Evolutionary conservation across 495 filamentous ascomycete genomes (phyloP), one percentile per base, ranked within the genome.

Genomic region (Barbatosphaeria neglecta): DNA sequence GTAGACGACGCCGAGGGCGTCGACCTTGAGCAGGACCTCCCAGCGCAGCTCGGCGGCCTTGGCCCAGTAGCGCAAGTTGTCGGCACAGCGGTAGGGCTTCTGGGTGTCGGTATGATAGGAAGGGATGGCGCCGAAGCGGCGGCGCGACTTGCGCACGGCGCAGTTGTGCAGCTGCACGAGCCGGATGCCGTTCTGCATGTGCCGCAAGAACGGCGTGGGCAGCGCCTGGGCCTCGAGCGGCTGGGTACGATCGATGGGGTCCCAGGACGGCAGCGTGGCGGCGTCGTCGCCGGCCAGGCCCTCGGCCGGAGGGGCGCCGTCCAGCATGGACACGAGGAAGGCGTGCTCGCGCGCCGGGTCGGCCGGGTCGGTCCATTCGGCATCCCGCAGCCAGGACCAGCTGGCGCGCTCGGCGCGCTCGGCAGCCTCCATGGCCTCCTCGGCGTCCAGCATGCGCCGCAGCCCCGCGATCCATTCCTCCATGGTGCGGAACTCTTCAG

Each of bases 31-130:
- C 49, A 86, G 77, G 17, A 87, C 76, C 65, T 97, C 93, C 86
- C 90, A 98, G 20, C 92, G 78, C 43, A 97, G 74, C 65, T 97
- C 87, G 6, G 89, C 87, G 17, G 93, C 93, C 65, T 98, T 98
- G 60, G 86, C 74, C 90, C 92, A 98, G 70, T 81, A 98, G 10
- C 87, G 77, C 28, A 98, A 74, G 57, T 98, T 98, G 44, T 98
- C 93, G 0, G 90, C 87, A 45, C 80, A 78, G 44, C 92, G 84
- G 59, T 98, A 98, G 0, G 93, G 93, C 64, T 97, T 97, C 28
- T 78, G 81, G 8, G 90, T 87, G 59, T 98, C 87, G 11, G 81
- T 79, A 56, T 98, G 92, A 60, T 82, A 95, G 1, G 70, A 72
- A 27, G 83, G 86, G 62, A 98, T 97, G 44, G 86, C 83, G n/a